phyloP scores from a whole-genome alignment of 257 asterid genomes.

The Craterostigma plantagineum region DNA sequence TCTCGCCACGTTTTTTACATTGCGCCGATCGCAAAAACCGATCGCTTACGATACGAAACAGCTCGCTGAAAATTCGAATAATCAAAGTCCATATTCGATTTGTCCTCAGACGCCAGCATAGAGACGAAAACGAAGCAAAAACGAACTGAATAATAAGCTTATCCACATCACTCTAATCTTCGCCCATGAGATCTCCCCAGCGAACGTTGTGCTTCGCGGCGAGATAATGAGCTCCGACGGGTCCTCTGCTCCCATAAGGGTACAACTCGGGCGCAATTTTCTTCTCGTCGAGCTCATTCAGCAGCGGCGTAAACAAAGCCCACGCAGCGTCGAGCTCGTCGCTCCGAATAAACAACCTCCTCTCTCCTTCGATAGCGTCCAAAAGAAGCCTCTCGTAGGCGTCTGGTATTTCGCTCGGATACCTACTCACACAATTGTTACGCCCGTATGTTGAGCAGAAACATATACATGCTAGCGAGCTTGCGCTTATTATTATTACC shows the following conservation, averaged over 20 bases:
- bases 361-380: constrained; percentile 88
- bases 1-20: too few relatives aligned
- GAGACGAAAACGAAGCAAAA: too few relatives aligned
- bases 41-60: too few relatives aligned
- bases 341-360: constrained; percentile 91
- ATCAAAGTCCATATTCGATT: too few relatives aligned
- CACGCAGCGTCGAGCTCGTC: constrained; percentile 96
- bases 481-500: too few relatives aligned
- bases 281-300: constrained; percentile 63
- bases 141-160: too few relatives aligned
- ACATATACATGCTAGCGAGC: too few relatives aligned
- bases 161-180: constrained; percentile 20
- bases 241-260: constrained; percentile 93
- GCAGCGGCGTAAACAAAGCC: constrained; percentile 80
- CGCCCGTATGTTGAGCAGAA: too few relatives aligned
- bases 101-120: too few relatives aligned
- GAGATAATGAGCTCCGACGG: constrained; percentile 87
- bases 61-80: too few relatives aligned
- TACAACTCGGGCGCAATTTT: constrained; percentile 61
- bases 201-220: constrained; percentile 74
- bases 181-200: constrained; percentile 81
- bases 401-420: constrained; percentile 88
- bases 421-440: constrained; percentile 24
- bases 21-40: too few relatives aligned
- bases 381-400: constrained; percentile 91